A percentile compares a stretch with the other conserved stretches of the same genome.
These are phyloP conservation scores for Athelia psychrophila DNA, from an alignment of 1,284 basidiomycete genomes.

Conservation along the genomic window DNA sequence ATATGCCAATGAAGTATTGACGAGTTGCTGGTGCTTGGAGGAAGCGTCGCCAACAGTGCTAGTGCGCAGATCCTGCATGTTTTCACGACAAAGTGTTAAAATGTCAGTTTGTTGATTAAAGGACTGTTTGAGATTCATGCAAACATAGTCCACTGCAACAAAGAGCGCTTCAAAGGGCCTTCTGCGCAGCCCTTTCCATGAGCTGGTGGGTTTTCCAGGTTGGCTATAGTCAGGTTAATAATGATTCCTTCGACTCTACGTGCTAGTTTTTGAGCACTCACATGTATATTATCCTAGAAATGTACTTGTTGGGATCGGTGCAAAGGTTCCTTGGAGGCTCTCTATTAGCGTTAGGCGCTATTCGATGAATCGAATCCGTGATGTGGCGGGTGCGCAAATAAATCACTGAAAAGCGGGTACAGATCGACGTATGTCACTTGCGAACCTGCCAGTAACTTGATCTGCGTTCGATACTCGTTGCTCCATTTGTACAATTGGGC, in stretches of 20 bases:
- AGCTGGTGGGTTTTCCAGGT: neutral
- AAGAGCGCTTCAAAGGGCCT: too few species aligned
- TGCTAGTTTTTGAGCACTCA: neutral
- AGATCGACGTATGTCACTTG: neutral
- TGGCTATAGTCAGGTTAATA: neutral
- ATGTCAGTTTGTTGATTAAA: too few species aligned
- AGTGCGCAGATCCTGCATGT: too few species aligned
- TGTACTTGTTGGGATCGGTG: neutral
- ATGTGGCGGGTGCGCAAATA: neutral
- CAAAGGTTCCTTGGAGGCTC: neutral
- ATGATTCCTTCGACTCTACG: neutral
- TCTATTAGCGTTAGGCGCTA: neutral
- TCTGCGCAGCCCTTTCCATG: neutral
- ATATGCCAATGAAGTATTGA: too few species aligned
- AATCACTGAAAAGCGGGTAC: neutral
- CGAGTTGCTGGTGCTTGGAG: too few species aligned
- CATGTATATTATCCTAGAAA: neutral
- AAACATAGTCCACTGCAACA: too few species aligned
- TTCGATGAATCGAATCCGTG: neutral
- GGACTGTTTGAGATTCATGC: too few species aligned
- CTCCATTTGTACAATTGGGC: neutral
- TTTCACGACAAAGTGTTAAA: too few species aligned
- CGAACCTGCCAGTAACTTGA: neutral
- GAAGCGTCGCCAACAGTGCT: too few species aligned
- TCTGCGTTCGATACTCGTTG: neutral